Conservation (phyloP, 192 early-diverging fungal genomes). For the Coemansia sp. region DNA sequence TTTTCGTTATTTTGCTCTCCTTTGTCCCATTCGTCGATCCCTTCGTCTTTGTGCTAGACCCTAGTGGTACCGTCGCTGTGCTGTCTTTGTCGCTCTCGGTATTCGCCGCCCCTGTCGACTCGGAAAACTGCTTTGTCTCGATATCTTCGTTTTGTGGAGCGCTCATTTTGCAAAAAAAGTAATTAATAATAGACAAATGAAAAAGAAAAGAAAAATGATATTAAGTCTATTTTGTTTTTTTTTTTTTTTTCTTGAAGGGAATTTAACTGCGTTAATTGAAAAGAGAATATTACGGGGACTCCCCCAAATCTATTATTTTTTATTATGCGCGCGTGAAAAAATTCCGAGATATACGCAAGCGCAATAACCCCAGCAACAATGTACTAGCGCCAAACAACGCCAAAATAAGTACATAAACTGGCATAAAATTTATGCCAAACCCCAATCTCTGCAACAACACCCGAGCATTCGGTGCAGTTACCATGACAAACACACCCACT, state of each 20-base stretch:
- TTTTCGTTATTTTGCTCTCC: constrained; percentile 55
- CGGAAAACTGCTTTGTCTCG: neutral
- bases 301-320: neutral
- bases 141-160: neutral
- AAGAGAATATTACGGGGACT: neutral
- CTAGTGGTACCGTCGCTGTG: neutral
- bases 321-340: constrained; percentile 18
- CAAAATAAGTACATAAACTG: constrained; percentile 28
- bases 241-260: neutral
- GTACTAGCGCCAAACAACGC: constrained; percentile 36
- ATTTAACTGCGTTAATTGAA: neutral
- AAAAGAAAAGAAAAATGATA: neutral
- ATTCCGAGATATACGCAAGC: constrained; percentile 35
- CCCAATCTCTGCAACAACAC: constrained; percentile 31
- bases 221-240: too few species aligned
- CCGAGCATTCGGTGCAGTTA: constrained; percentile 31
- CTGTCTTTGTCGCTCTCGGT: constrained; percentile 4
- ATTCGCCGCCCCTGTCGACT: neutral
- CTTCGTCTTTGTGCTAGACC: constrained; percentile 6
- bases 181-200: constrained; percentile 2
- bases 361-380: constrained; percentile 24
- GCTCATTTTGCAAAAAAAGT: neutral
- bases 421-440: constrained; percentile 10
- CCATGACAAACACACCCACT: constrained; percentile 33
- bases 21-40: neutral